phyloP scores from a whole-genome alignment of 225 moss, liverwort and hornwort genomes.

The Physcomitrium patens region DNA sequence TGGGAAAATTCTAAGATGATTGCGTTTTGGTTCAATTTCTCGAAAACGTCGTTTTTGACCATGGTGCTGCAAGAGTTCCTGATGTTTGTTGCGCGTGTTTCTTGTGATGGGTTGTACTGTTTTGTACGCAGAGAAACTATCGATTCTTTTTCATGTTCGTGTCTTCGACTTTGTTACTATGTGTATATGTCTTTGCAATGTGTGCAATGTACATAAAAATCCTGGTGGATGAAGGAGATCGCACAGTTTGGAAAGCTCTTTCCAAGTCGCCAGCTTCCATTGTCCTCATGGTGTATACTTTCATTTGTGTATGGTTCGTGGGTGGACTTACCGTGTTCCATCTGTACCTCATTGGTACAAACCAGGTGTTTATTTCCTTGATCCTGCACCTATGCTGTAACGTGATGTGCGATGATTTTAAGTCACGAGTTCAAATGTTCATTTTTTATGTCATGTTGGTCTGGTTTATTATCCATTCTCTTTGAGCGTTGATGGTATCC shows the following conservation, averaged over 20 bases:
- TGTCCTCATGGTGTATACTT: slow-evolving; percentile 90
- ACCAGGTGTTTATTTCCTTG: slow-evolving; percentile 65
- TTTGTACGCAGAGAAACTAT: slow-evolving; percentile 78
- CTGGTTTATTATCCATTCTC: neutral
- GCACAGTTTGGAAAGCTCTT: slow-evolving; percentile 82
- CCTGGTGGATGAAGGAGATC: slow-evolving; percentile 59
- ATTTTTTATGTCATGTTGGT: neutral
- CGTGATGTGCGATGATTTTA: neutral
- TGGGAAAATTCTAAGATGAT: neutral
- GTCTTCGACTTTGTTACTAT: slow-evolving; percentile 73
- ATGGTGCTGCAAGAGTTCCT: neutral
- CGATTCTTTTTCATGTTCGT: slow-evolving; percentile 97
- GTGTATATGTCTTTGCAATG: slow-evolving; percentile 89
- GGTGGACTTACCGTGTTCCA: slow-evolving; percentile 96
- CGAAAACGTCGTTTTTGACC: neutral
- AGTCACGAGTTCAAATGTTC: neutral
- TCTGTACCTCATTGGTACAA: slow-evolving; percentile 96
- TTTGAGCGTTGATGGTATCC: neutral
- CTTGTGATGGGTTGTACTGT: neutral
- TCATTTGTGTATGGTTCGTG: slow-evolving; percentile 94
- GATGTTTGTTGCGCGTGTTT: neutral
- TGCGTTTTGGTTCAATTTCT: neutral
- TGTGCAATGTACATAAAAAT: slow-evolving; percentile 85
- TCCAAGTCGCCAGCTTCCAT: slow-evolving; percentile 82
- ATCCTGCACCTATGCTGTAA: accelerated